Conservation (phyloP, 1,284 basidiomycete genomes). For the Athelia psychrophila region DNA sequence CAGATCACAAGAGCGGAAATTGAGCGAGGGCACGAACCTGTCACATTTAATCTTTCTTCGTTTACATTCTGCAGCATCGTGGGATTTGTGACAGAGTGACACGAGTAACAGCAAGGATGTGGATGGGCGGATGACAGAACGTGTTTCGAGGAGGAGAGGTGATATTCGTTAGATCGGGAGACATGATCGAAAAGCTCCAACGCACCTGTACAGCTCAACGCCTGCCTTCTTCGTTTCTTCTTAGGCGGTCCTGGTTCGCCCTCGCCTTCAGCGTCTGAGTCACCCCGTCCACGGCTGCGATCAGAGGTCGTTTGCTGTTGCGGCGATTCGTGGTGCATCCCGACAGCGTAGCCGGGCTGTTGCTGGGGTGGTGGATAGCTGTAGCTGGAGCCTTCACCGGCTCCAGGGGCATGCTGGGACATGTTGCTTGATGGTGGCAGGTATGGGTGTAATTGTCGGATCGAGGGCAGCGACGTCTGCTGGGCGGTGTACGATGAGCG, state of each 20-base stretch:
- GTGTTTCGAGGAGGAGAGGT: neutral
- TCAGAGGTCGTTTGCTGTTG: slow-evolving; percentile 13
- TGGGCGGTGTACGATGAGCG: neutral
- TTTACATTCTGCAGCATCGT: slow-evolving; percentile 38
- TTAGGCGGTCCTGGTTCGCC: slow-evolving; percentile 57
- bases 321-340: neutral
- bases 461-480: slow-evolving; percentile 53
- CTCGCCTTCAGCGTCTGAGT: slow-evolving; percentile 48
- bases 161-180: neutral
- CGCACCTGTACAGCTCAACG: slow-evolving; percentile 75
- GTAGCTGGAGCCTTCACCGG: slow-evolving; percentile 7
- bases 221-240: slow-evolving; percentile 73
- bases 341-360: slow-evolving; percentile 9
- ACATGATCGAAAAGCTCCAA: slow-evolving; percentile 9
- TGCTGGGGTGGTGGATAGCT: slow-evolving; percentile 17
- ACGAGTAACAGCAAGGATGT: neutral
- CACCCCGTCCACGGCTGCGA: slow-evolving; percentile 27
- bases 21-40: slow-evolving; percentile 20
- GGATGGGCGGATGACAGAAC: slow-evolving; percentile 8
- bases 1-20: neutral
- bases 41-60: slow-evolving; percentile 51
- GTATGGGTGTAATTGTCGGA: slow-evolving; percentile 62
- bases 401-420: slow-evolving; percentile 9
- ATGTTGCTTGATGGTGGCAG: slow-evolving; percentile 38
- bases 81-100: neutral